Evolutionary conservation across 202 grass and related monocot genomes (phyloP), one percentile per base, ranked within the genome.

Genomic region (Cymbopogon flexuosus): DNA sequence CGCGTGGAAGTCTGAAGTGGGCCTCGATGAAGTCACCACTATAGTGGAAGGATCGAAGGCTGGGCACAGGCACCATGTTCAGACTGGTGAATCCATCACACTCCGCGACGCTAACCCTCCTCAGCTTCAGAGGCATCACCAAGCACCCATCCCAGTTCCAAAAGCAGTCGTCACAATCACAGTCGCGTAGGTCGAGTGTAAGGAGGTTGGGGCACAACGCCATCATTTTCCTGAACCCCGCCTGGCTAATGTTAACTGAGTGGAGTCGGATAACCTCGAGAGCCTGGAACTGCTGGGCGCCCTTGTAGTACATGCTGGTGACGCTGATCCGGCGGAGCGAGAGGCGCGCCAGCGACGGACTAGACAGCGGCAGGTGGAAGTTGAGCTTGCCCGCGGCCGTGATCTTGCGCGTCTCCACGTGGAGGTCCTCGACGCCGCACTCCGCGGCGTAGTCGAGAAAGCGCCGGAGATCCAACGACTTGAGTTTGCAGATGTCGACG

Each of bases 361-460:
- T 83, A 4, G 84, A 57, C 34, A 14, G 68, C 8, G 66, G 39
- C 19, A 45, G 5, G 21, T 72, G 68, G 83, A 87, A 84, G 13
- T 15, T 43, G 21, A 23, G 35, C 34, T 66, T 66, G 36, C 0
- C 10, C 0, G 27, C 65, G 19, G 11, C 54, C 43, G 52, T 62
- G 18, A 46, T 40, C 34, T 8, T 84, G 41, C 51, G 45, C 3
- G 76, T 16, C 24, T 84, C 85, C 42, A 96, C 33, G 23, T 54
- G 77, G 76, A 92, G 88, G 30, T 92, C 93, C 83, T 87, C 85
- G 24, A 87, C 90, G 47, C 68, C 62, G 75, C 90, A 92, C 19
- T 42, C 62, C 3, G 83, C 73, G 5, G 83, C 85, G 42, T 79
- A 86, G 0, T 59, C 74, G 11, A 83, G 69, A 81, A 82, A 85